Base-by-base conservation (phyloP, 768 basidiomycete genomes). In the Multifurca ochricompacta region DNA sequence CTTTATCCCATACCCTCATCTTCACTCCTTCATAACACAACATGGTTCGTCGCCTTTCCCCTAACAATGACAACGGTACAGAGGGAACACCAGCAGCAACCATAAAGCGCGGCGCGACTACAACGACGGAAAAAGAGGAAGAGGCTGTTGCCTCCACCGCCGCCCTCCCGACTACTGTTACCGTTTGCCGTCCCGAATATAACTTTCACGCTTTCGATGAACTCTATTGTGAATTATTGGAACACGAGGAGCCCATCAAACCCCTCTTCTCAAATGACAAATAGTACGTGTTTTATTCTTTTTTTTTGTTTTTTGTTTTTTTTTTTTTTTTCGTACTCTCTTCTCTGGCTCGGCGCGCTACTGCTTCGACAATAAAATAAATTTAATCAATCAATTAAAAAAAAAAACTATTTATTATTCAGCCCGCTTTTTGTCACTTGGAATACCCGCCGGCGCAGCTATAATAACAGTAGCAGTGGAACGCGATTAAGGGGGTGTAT, bases 391-490 rank as follows among this genome's bases (percentile, higher is more conserved):
- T n/a, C n/a, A n/a, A n/a, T n/a, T n/a, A n/a, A n/a, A n/a, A n/a
- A n/a, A n/a, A n/a, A n/a, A n/a, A n/a, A n/a, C n/a, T n/a, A n/a
- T 21, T 16, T 6, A 1, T 7, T 23, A n/a, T 14, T 18, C 59
- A 92, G 91, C 69, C 92, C 94, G 11, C 75, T 99, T 51, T 99
- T 99, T 69, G 91, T 98, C 30, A 98, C 95, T 6, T 99, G 94
- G 94, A 93, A 91, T 69, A 85, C 80, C 41, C 78, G 77, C 55
- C 79, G 30, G 75, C 75, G 53, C 81, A 79, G 53, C 71, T n/a
- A n/a, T n/a, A 32, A 36, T 18, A 39, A 80, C 18, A 82, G 81
- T 30, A 19, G 36, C 9, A 4, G 25, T 7, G 14, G 25, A 77
- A 80, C 54, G 67, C 78, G 19, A 74, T 74, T 99, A 58, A 74